phyloP scores from a whole-genome alignment of 2,329 filamentous ascomycete genomes.

The Sarocladiaceae sp. region DNA sequence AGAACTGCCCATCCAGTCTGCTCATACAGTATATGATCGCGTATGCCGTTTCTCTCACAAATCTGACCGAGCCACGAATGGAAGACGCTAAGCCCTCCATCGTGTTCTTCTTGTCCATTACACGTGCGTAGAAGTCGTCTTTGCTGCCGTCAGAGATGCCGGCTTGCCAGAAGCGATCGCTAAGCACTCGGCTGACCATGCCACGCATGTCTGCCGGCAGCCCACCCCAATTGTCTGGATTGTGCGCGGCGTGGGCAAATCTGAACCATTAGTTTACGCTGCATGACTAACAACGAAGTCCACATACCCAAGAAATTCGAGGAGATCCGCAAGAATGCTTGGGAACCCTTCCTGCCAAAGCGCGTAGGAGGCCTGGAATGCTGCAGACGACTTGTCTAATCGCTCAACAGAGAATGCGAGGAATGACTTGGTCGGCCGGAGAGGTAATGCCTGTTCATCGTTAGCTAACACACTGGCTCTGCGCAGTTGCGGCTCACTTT shows the following conservation, averaged over 20 bases:
- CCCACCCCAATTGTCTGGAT: slow-evolving; percentile 76
- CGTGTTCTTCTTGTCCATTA: slow-evolving; percentile 82
- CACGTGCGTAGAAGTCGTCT: slow-evolving; percentile 92
- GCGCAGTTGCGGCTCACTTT: slow-evolving; percentile 41
- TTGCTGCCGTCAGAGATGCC: slow-evolving; percentile 94
- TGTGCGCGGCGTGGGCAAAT: slow-evolving; percentile 88
- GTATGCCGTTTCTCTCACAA: slow-evolving; percentile 90
- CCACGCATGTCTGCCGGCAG: slow-evolving; percentile 71
- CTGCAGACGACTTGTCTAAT: slow-evolving; percentile 66
- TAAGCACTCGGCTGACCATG: slow-evolving; percentile 78
- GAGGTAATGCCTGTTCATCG: slow-evolving; percentile 57
- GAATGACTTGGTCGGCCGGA: slow-evolving; percentile 86
- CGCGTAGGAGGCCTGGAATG: slow-evolving; percentile 70
- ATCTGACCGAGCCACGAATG: slow-evolving; percentile 81
- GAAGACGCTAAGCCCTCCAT: slow-evolving; percentile 93
- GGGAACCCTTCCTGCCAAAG: slow-evolving; percentile 87
- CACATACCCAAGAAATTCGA: slow-evolving; percentile 71
- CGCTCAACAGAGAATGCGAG: slow-evolving; percentile 91
- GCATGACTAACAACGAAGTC: neutral
- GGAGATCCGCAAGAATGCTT: slow-evolving; percentile 75
- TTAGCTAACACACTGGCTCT: slow-evolving; percentile 11
- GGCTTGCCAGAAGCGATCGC: slow-evolving; percentile 96
- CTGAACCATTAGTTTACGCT: slow-evolving; percentile 33
- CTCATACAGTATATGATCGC: slow-evolving; percentile 94
- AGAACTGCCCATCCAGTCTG: slow-evolving; percentile 80